Evolutionary conservation across 2,329 filamentous ascomycete species (phyloP).

Genomic region (Ceratocystis papillata): DNA sequence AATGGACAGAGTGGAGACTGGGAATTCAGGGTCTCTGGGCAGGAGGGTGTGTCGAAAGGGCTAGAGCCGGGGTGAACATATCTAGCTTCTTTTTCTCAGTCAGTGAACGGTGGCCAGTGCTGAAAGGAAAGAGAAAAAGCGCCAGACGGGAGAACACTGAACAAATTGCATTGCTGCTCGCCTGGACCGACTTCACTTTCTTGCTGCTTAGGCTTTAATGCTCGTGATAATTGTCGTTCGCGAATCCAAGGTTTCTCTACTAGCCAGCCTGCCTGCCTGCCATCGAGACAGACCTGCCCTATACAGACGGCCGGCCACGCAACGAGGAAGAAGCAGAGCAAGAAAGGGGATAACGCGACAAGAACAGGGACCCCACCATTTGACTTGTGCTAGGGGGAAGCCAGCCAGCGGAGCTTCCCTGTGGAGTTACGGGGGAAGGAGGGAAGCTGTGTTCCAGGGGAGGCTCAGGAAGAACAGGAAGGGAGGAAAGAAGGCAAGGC

Average conservation of each 20-base stretch:
- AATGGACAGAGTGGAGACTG: not conserved
- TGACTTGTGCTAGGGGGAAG: not conserved
- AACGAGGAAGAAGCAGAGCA: too few relatives aligned
- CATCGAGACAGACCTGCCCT: too few relatives aligned
- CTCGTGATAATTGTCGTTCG: too few relatives aligned
- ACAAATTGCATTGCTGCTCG: not conserved
- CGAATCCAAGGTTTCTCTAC: too few relatives aligned
- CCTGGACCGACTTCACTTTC: too few relatives aligned
- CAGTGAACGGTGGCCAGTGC: not conserved
- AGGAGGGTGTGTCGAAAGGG: not conserved
- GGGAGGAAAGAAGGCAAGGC: not conserved
- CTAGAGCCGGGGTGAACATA: not conserved
- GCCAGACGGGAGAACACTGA: slow-evolving; percentile 2
- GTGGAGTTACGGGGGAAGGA: not conserved
- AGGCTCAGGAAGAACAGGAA: not conserved
- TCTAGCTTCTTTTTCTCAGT: slow-evolving; percentile 4
- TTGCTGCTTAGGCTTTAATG: too few relatives aligned
- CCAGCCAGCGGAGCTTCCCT: not conserved
- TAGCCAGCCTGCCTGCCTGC: too few relatives aligned
- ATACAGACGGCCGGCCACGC: too few relatives aligned
- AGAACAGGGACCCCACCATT: not conserved
- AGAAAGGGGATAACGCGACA: not conserved
- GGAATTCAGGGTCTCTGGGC: not conserved
- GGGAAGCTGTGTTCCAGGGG: slow-evolving; percentile 5
- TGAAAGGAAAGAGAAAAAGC: not conserved